Percentiles rank a stretch among this genome's conserved stretches.
Conservation (phyloP, 306 rosid genomes). For the Luffa aegyptiaca region DNA sequence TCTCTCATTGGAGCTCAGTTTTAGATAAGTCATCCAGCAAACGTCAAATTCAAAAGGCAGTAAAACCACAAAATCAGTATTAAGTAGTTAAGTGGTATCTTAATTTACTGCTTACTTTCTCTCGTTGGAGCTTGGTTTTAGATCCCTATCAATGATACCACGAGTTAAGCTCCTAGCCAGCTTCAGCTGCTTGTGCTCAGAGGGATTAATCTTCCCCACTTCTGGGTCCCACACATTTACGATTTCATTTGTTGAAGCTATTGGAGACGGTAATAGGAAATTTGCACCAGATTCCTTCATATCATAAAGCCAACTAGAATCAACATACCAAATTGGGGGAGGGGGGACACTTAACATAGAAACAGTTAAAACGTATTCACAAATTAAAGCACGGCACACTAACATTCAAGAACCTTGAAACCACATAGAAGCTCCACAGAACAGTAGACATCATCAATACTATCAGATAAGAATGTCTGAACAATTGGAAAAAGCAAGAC, state of each 20-base stretch:
- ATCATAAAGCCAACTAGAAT: conserved; percentile 20
- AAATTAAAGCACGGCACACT: not conserved
- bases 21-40: conserved; percentile 27
- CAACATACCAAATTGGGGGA: not conserved
- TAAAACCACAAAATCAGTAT: not conserved
- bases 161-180: conserved; percentile 94
- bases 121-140: conserved; percentile 83
- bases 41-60: not conserved
- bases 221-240: conserved; percentile 96
- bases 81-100: not conserved
- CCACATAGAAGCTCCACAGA: not conserved
- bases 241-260: conserved; percentile 85
- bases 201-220: conserved; percentile 81
- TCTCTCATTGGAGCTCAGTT: conserved; percentile 79
- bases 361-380: not conserved
- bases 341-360: not conserved
- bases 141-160: conserved; percentile 93
- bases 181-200: conserved; percentile 96
- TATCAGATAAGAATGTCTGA: not conserved
- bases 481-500: not conserved
- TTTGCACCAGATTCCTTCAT: conserved; percentile 95
- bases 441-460: not conserved
- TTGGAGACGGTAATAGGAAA: conserved; percentile 82
- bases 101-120: conserved; percentile 66
- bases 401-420: not conserved